Conservation (phyloP, 2,329 filamentous ascomycete genomes). For the Neopestalotiopsis clavispora region DNA sequence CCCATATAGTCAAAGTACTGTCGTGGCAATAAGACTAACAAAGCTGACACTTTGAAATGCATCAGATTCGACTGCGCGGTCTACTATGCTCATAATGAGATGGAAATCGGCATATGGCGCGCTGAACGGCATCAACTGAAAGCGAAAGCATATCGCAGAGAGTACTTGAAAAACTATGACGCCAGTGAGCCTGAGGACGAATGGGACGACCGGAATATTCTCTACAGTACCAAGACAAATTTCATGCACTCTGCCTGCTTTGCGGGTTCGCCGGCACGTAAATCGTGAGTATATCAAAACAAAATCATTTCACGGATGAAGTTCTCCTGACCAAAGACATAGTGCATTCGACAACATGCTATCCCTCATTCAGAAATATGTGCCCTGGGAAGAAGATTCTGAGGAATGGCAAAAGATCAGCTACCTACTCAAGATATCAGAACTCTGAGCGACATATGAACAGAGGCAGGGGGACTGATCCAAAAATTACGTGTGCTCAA, state of each 20-base stretch:
- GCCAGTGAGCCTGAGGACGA: slow-evolving; percentile 29
- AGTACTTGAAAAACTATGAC: slow-evolving; percentile 27
- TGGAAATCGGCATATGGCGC: slow-evolving; percentile 27
- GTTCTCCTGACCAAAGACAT: not conserved
- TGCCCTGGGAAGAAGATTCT: not conserved
- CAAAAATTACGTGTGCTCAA: too few relatives aligned
- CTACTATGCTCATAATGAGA: slow-evolving; percentile 30
- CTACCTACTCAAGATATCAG: too few relatives aligned
- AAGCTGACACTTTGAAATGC: not conserved
- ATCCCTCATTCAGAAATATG: slow-evolving; percentile 1
- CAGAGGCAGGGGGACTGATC: too few relatives aligned
- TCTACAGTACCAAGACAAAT: slow-evolving; percentile 29
- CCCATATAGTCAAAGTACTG: too few relatives aligned
- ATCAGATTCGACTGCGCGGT: slow-evolving; percentile 22
- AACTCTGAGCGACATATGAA: too few relatives aligned
- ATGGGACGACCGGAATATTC: slow-evolving; percentile 29
- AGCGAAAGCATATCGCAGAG: slow-evolving; percentile 22
- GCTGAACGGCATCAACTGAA: slow-evolving; percentile 24
- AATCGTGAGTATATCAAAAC: slow-evolving; percentile 12
- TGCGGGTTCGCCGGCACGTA: not conserved
- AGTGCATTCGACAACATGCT: slow-evolving; percentile 10
- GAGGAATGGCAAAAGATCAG: not conserved
- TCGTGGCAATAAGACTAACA: too few relatives aligned
- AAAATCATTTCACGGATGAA: too few relatives aligned
- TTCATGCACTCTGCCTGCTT: slow-evolving; percentile 25